Percentiles rank a stretch among this genome's conserved stretches.
Conservation (phyloP, 495 filamentous ascomycete genomes). For the Trypethelium eluteriae region DNA sequence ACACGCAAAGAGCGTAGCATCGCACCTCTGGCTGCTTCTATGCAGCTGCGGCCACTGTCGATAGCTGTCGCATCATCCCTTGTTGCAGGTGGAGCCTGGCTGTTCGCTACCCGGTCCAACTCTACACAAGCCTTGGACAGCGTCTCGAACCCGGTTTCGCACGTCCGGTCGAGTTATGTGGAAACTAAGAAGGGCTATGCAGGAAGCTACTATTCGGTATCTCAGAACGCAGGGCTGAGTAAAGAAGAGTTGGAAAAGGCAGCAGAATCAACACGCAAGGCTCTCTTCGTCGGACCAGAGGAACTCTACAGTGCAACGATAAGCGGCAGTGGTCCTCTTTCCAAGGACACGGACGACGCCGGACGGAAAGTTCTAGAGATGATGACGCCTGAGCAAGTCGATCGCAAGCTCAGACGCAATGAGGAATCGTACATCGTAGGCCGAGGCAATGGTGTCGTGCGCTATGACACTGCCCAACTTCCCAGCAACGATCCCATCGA, state of each 20-base stretch:
- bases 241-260: constrained; percentile 12
- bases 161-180: constrained; percentile 28
- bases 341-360: constrained; percentile 73
- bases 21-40: constrained; percentile 44
- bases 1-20: constrained; percentile 35
- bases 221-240: constrained; percentile 25
- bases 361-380: constrained; percentile 84
- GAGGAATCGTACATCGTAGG: constrained; percentile 90
- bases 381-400: constrained; percentile 92
- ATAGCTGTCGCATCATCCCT: constrained; percentile 53
- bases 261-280: constrained; percentile 30
- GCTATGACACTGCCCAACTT: constrained; percentile 93
- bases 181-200: not conserved
- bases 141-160: constrained; percentile 5
- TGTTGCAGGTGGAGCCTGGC: constrained; percentile 60
- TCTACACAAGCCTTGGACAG: constrained; percentile 18
- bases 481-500: constrained; percentile 97
- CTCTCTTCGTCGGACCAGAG: constrained; percentile 73
- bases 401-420: constrained; percentile 74
- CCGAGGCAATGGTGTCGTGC: constrained; percentile 79
- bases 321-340: constrained; percentile 71
- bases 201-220: constrained; percentile 21
- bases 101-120: constrained; percentile 44
- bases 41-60: constrained; percentile 59
- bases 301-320: constrained; percentile 75